phyloP scores from a whole-genome alignment of 1,139 yeast genomes.

The Petasospora fabianii region DNA sequence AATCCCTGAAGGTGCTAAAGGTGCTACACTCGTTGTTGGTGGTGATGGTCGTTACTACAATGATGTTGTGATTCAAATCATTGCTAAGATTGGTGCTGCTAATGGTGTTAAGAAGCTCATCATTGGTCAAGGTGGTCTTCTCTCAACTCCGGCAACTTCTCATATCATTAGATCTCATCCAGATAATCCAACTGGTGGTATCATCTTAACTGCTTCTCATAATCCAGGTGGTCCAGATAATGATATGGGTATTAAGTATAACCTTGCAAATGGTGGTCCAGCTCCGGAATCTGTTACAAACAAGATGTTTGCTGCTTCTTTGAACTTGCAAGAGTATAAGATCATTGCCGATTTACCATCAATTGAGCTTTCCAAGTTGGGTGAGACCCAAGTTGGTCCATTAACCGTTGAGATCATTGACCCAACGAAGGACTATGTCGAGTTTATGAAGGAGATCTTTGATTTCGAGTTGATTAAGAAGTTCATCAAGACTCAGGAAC shows the following conservation, averaged over 20 bases:
- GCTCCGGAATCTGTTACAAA: constrained; percentile 97
- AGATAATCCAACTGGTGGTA: constrained; percentile 82
- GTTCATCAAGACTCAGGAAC: constrained; percentile 52
- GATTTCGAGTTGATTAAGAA: constrained; percentile 79
- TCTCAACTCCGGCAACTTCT: constrained; percentile 96
- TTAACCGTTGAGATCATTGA: constrained; percentile 78
- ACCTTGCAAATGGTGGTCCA: constrained; percentile 94
- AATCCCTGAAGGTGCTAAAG: constrained; percentile 83
- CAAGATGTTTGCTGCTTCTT: constrained; percentile 72
- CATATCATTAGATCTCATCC: constrained; percentile 71
- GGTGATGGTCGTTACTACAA: constrained; percentile 97
- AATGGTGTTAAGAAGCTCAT: constrained; percentile 85
- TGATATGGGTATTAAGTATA: constrained; percentile 95
- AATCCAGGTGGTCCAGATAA: constrained; percentile 97
- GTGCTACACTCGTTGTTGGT: constrained; percentile 81
- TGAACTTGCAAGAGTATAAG: constrained; percentile 56
- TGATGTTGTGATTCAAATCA: constrained; percentile 73
- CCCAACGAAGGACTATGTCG: constrained; percentile 73
- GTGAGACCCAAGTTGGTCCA: constrained; percentile 45
- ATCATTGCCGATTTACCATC: constrained; percentile 49
- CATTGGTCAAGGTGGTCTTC: constrained; percentile 81
- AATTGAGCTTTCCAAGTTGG: constrained; percentile 60
- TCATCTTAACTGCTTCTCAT: constrained; percentile 93
- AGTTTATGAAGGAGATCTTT: constrained; percentile 78
- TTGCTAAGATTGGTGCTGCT: constrained; percentile 82